Conservation (phyloP, 352 stramenopile genomes). For the Pythium periplocum region DNA sequence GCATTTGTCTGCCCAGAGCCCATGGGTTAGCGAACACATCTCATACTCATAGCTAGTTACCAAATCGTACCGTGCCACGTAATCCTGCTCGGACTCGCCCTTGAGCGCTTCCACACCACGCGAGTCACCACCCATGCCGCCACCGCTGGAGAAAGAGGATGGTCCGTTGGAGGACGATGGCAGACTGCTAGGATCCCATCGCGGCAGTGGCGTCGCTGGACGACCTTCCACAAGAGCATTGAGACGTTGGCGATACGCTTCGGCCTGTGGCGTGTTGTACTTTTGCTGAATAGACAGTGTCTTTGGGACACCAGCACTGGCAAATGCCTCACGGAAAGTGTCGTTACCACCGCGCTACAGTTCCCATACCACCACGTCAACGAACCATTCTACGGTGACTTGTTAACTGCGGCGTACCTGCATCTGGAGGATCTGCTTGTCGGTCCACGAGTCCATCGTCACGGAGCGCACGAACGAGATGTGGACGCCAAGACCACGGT, state of each 20-base stretch:
- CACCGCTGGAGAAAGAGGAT: conserved; percentile 28
- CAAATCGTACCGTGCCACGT: conserved; percentile 32
- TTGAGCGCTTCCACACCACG: conserved; percentile 79
- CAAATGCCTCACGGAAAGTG: conserved; percentile 57
- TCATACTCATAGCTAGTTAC: too few species aligned
- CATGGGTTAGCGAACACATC: neutral
- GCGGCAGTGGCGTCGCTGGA: conserved; percentile 38
- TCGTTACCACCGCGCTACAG: conserved; percentile 64
- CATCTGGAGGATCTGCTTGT: conserved; percentile 85
- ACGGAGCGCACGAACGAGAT: conserved; percentile 90
- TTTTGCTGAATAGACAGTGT: conserved; percentile 76
- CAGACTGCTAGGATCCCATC: conserved; percentile 52
- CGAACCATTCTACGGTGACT: too few species aligned
- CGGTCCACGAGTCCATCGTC: conserved; percentile 86
- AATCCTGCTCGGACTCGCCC: conserved; percentile 73
- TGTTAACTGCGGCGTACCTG: conserved; percentile 26
- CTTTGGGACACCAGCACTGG: conserved; percentile 54
- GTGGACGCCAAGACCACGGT: conserved; percentile 90
- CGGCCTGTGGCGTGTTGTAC: conserved; percentile 81
- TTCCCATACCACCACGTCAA: neutral
- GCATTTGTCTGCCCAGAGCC: conserved; percentile 36
- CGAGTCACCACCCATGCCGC: conserved; percentile 34
- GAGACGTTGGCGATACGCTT: conserved; percentile 60
- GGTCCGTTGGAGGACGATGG: conserved; percentile 18
- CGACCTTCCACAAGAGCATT: conserved; percentile 61